Conservation (phyloP, 1,284 basidiomycete genomes). For the Ganoderma meredithae region DNA sequence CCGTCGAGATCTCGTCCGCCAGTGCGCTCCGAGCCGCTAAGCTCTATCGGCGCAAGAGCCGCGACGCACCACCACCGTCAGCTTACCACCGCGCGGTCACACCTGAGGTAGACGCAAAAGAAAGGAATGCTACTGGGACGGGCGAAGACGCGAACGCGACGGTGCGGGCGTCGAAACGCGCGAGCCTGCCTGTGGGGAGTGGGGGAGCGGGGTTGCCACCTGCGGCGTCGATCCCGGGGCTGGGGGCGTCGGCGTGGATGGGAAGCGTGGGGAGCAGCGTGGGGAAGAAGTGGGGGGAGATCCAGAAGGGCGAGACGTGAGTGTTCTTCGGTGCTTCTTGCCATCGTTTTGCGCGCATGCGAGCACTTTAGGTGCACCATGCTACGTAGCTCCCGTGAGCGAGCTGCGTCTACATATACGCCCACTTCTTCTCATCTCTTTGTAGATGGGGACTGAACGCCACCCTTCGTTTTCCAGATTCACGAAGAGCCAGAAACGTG, state of each 20-base stretch:
- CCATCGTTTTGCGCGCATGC: conserved; percentile 4
- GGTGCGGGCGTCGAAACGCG: conserved; percentile 32
- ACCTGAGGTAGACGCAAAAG: conserved; percentile 9
- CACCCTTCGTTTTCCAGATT: conserved; percentile 49
- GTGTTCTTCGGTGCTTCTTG: conserved; percentile 37
- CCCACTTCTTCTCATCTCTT: not conserved
- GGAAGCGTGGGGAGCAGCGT: conserved; percentile 52
- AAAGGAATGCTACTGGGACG: not conserved
- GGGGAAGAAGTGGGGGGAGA: conserved; percentile 67
- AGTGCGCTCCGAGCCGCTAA: conserved; percentile 32
- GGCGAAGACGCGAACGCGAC: conserved; percentile 10
- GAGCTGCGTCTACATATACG: not conserved
- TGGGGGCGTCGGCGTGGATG: conserved; percentile 52
- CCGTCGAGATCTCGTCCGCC: conserved; percentile 35
- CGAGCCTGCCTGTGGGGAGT: conserved; percentile 26
- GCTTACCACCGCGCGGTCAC: conserved; percentile 12
- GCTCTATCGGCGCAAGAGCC: conserved; percentile 41
- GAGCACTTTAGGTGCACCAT: not conserved
- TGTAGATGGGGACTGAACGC: conserved; percentile 7
- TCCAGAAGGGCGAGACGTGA: conserved; percentile 62
- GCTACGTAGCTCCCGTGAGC: not conserved
- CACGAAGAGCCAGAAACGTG: conserved; percentile 69
- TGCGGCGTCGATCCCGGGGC: conserved; percentile 42
- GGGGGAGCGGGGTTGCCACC: conserved; percentile 36
- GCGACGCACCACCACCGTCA: conserved; percentile 34